Evolutionary conservation across 2,329 filamentous ascomycete species (phyloP).

Genomic region (Teratosphaeriaceae sp.): DNA sequence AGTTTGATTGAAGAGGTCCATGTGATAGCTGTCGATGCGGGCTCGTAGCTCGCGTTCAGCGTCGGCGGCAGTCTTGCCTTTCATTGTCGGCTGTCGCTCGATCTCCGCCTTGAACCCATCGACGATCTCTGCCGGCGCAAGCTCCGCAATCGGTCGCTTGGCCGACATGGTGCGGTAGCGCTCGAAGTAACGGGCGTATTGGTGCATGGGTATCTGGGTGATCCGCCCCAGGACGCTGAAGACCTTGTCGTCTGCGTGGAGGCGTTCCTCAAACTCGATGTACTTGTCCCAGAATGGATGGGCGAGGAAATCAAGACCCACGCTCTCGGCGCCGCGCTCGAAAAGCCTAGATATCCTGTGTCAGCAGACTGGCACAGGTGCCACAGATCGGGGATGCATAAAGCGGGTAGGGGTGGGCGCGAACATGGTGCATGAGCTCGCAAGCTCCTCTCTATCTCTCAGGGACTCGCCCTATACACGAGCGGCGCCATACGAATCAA

Average conservation of each 20-base stretch:
- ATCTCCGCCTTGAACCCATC: slow-evolving; percentile 65
- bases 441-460: slow-evolving; percentile 7
- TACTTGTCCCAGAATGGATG: slow-evolving; percentile 99
- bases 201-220: slow-evolving; percentile 87
- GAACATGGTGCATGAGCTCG: slow-evolving; percentile 21
- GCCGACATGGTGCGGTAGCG: slow-evolving; percentile 74
- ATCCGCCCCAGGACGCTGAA: slow-evolving; percentile 77
- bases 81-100: slow-evolving; percentile 52
- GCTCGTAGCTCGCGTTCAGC: slow-evolving; percentile 74
- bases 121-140: slow-evolving; percentile 63
- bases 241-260: slow-evolving; percentile 76
- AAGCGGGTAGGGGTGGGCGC: slow-evolving; percentile 22
- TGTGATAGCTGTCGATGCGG: slow-evolving; percentile 73
- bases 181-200: slow-evolving; percentile 93
- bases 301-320: slow-evolving; percentile 87
- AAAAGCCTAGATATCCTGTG: slow-evolving; percentile 61
- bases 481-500: not conserved
- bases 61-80: slow-evolving; percentile 69
- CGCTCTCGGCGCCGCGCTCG: slow-evolving; percentile 75
- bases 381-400: slow-evolving; percentile 23
- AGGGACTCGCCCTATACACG: not conserved
- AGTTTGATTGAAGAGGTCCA: slow-evolving; percentile 72
- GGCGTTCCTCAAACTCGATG: slow-evolving; percentile 89
- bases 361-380: slow-evolving; percentile 30
- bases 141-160: slow-evolving; percentile 62